Base-by-base conservation (phyloP, 176 grass and related monocot species). In the Oryza nivara region DNA sequence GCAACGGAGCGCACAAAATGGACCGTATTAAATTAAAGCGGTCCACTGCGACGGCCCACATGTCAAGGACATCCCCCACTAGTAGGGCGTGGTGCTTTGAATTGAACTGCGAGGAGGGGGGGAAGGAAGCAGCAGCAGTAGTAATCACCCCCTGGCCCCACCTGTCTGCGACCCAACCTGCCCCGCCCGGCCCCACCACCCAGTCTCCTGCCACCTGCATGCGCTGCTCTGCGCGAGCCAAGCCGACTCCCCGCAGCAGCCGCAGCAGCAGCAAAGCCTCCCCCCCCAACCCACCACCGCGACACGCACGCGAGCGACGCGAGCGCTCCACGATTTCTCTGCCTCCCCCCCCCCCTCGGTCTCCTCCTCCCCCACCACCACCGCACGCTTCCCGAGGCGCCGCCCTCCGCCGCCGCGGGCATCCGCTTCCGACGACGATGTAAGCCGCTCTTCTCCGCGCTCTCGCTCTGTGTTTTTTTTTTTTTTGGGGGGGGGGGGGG, bases 371-470 rank as follows among this genome's bases (percentile, higher is more conserved):
- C 48, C 14, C 65, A 22, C 19, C 25, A 47, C 72, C 60, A 64
- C 70, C 80, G 10, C 90, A 80, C 85, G 85, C 12, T 72, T 72
- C 82, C 82, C 85, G 82, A 93, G 88, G 74, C 61, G 79, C 28
- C 61, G 66, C 65, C 78, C 11, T 3, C 35, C 35, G 35, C 35
- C 38, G 11, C 9, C 44, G 5, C 3, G 1, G 43, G 2, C 41
- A 12, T 6, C 60, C 17, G 25, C 38, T 4, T 4, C 65, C 81
- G 73, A 13, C 76, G 70, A 58, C 48, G 76, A 47, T 80, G 87
- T 89, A 80, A 84, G 76, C 56, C 10, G 19, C 58, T 75, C 46
- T 30, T 49, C 25, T 6, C 52, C 72, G 7, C 23, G 65, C 4
- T 79, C 14, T 25, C 4, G 23, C 69, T 63, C 28, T 58, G 15